phyloP scores from a whole-genome alignment of 2,329 filamentous ascomycete genomes.

The Byssoonygena ceratinophila region DNA sequence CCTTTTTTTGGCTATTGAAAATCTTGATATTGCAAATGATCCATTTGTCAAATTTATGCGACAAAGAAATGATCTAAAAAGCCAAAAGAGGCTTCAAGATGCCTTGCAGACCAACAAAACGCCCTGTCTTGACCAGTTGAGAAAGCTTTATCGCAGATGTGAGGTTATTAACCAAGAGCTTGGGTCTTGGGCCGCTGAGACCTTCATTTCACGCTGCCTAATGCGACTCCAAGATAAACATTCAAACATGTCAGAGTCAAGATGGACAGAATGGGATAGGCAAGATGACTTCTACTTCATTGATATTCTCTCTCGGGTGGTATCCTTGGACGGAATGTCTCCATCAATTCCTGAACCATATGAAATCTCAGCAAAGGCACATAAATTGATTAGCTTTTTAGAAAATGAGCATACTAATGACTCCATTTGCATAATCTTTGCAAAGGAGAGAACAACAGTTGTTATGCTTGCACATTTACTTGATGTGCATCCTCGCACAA shows the following conservation, averaged over 20 bases:
- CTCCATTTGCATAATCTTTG: conserved; percentile 56
- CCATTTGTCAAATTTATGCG: conserved; percentile 47
- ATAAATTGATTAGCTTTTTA: conserved; percentile 46
- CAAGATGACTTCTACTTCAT: conserved; percentile 49
- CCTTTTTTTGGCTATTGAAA: conserved; percentile 24
- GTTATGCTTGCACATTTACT: conserved; percentile 51
- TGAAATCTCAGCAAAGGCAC: conserved; percentile 48
- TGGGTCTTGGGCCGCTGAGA: conserved; percentile 59
- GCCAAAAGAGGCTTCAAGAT: conserved; percentile 21
- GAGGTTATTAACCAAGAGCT: conserved; percentile 46
- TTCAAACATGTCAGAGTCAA: conserved; percentile 19
- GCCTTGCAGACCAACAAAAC: conserved; percentile 27
- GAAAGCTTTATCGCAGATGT: conserved; percentile 43
- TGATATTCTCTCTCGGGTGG: conserved; percentile 27
- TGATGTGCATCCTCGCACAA: conserved; percentile 39
- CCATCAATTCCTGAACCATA: conserved; percentile 18
- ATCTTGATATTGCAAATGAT: conserved; percentile 50
- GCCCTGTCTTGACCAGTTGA: conserved; percentile 45
- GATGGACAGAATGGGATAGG: conserved; percentile 36
- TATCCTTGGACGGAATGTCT: conserved; percentile 14
- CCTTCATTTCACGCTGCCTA: conserved; percentile 49
- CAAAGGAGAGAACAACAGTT: conserved; percentile 51
- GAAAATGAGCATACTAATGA: conserved; percentile 36
- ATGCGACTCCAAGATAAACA: conserved; percentile 24
- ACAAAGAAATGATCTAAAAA: conserved; percentile 27